Conservation (phyloP, 495 filamentous ascomycete genomes). For the Parathielavia appendiculata region DNA sequence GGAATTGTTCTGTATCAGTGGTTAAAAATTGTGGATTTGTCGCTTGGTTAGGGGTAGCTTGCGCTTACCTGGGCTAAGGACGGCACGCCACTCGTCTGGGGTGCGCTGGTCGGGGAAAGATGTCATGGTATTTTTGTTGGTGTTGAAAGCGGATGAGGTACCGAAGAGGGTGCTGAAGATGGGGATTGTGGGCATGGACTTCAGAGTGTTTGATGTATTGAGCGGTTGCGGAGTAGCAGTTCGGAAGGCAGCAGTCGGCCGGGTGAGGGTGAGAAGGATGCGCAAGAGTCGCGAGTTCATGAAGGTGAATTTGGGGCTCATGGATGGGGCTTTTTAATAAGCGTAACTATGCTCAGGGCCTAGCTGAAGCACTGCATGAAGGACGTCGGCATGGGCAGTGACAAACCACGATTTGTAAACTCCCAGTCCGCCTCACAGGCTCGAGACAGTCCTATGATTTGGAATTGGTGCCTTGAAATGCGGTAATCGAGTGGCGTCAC, state of each 20-base stretch:
- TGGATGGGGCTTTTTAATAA: not conserved
- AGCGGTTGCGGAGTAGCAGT: conserved; percentile 8
- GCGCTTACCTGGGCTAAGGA: conserved; percentile 56
- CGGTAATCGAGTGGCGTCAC: not conserved
- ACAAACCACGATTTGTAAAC: conserved; percentile 15
- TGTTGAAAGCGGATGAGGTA: conserved; percentile 41
- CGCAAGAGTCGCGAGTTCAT: conserved; percentile 58
- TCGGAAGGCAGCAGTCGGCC: conserved; percentile 26
- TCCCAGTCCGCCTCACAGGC: not conserved
- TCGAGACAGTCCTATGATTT: too few species aligned
- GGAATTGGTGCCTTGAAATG: not conserved
- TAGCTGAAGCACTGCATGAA: not conserved
- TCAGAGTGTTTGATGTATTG: conserved; percentile 24
- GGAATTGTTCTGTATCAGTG: conserved; percentile 74
- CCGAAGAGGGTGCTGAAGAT: conserved; percentile 78
- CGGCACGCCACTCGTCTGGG: conserved; percentile 80
- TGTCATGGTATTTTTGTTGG: conserved; percentile 46
- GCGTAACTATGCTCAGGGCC: not conserved
- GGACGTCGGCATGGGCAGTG: conserved; percentile 6
- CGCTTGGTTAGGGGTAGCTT: conserved; percentile 7
- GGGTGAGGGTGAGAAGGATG: conserved; percentile 40
- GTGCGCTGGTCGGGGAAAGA: conserved; percentile 72
- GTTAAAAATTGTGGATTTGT: not conserved
- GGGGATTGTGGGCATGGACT: conserved; percentile 65
- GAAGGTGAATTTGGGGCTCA: conserved; percentile 17